phyloP scores from a whole-genome alignment of 2,329 filamentous ascomycete genomes.

The Pseudogymnoascus pannorum region DNA sequence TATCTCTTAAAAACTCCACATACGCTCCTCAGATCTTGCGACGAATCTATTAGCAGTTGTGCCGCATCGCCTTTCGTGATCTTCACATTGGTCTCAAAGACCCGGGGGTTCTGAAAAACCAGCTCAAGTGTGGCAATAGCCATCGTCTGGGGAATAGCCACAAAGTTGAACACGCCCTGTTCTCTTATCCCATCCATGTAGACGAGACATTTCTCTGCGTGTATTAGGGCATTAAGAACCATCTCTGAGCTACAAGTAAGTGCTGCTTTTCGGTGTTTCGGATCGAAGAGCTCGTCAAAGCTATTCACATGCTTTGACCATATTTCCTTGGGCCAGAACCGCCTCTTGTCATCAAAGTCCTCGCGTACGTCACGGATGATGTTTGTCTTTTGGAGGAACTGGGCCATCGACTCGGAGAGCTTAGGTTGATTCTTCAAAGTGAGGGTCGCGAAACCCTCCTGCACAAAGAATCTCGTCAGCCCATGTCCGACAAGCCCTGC shows the following conservation, averaged over 20 bases:
- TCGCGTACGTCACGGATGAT: constrained; percentile 95
- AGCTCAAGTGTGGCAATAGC: constrained; percentile 90
- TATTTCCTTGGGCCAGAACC: constrained; percentile 93
- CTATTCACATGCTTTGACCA: constrained; percentile 92
- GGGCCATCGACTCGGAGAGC: constrained; percentile 90
- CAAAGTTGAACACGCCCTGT: constrained; percentile 98
- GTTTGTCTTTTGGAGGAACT: constrained; percentile 97
- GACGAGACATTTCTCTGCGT: constrained; percentile 90
- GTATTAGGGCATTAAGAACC: constrained; percentile 81
- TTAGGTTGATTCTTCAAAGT: constrained; percentile 70
- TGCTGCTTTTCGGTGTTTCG: constrained; percentile 67
- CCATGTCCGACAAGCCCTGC: constrained; percentile 98
- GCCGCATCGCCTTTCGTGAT: constrained; percentile 95
- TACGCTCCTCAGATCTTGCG: constrained; percentile 76
- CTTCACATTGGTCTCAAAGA: constrained; percentile 87
- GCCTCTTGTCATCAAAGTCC: constrained; percentile 77
- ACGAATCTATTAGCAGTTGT: constrained; percentile 83
- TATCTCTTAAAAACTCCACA: constrained; percentile 78
- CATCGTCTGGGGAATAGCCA: constrained; percentile 94
- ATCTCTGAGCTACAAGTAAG: constrained; percentile 86
- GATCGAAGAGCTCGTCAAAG: constrained; percentile 85
- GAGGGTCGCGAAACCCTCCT: constrained; percentile 78
- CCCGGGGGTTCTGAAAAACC: constrained; percentile 81
- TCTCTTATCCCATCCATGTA: constrained; percentile 93
- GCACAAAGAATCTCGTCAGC: constrained; percentile 81